phyloP scores from a whole-genome alignment of 805 yeast genomes.

The Lipomyces sp. region DNA sequence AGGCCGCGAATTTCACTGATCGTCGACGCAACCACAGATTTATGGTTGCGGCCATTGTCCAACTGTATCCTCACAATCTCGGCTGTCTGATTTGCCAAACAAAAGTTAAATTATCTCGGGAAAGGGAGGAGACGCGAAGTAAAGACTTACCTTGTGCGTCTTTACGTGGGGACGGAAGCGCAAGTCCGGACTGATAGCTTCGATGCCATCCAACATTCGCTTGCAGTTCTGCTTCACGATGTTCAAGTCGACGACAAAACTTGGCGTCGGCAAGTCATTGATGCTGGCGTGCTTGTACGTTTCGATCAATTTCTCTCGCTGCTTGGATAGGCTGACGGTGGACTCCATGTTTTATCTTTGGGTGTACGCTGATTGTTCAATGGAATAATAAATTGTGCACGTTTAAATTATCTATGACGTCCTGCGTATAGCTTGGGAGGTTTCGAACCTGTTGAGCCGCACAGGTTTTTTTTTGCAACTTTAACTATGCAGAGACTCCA shows the following conservation, averaged over 20 bases:
- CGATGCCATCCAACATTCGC: conserved; percentile 56
- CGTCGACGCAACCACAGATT: conserved; percentile 69
- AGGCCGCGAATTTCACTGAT: conserved; percentile 67
- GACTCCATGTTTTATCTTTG: conserved; percentile 5
- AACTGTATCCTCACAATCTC: conserved; percentile 57
- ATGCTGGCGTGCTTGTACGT: conserved; percentile 50
- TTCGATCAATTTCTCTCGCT: conserved; percentile 12
- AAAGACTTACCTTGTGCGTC: conserved; percentile 60
- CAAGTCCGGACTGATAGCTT: conserved; percentile 44
- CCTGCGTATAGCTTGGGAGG: no score
- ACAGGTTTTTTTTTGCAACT: no score
- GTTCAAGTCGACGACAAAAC: conserved; percentile 55
- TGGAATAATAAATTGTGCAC: background rate
- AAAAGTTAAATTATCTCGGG: background rate
- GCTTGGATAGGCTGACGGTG: background rate
- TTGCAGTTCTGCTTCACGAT: conserved; percentile 53
- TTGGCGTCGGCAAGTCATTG: conserved; percentile 62
- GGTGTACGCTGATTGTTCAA: background rate
- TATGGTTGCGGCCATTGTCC: conserved; percentile 46
- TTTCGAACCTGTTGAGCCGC: no score
- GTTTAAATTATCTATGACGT: background rate
- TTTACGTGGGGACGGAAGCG: conserved; percentile 74
- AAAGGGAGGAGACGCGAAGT: no score
- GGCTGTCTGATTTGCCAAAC: conserved; percentile 54
- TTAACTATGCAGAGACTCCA: no score